These are phyloP conservation scores for Penicillium soppii DNA, from an alignment of 495 filamentous ascomycete genomes.

Conservation along the genomic window DNA sequence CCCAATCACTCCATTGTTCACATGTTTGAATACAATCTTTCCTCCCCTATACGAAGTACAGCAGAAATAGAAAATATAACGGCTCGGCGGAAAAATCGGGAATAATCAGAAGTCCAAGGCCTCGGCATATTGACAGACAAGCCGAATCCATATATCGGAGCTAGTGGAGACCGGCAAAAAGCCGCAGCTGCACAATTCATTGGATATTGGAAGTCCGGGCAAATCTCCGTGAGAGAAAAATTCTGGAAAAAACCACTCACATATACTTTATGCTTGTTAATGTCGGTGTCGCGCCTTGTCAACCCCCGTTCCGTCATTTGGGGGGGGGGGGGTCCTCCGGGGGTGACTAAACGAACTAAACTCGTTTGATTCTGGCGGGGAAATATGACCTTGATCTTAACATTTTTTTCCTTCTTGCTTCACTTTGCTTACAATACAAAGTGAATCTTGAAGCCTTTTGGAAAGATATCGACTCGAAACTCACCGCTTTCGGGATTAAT, in stretches of 20 bases:
- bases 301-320: slow-evolving; percentile 18
- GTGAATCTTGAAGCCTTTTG: not conserved
- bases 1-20: no score
- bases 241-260: not conserved
- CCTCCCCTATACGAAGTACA: not conserved
- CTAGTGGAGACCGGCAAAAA: slow-evolving; percentile 19
- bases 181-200: not conserved
- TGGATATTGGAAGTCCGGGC: not conserved
- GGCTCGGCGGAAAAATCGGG: not conserved
- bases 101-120: not conserved
- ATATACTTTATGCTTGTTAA: not conserved
- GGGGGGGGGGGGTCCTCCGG: no score
- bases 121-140: not conserved
- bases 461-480: no score
- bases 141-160: slow-evolving; percentile 4
- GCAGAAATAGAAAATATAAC: not conserved
- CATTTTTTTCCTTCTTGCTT: no score
- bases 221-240: slow-evolving; percentile 1
- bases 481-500: slow-evolving; percentile 8
- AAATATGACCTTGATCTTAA: not conserved
- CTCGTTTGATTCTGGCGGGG: not conserved
- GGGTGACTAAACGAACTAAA: not conserved
- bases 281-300: slow-evolving; percentile 8
- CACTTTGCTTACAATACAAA: no score
- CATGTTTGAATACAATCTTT: no score